Evolutionary conservation across 2,329 filamentous ascomycete genomes (phyloP).

Genomic region (Cryoendolithus antarcticus): DNA sequence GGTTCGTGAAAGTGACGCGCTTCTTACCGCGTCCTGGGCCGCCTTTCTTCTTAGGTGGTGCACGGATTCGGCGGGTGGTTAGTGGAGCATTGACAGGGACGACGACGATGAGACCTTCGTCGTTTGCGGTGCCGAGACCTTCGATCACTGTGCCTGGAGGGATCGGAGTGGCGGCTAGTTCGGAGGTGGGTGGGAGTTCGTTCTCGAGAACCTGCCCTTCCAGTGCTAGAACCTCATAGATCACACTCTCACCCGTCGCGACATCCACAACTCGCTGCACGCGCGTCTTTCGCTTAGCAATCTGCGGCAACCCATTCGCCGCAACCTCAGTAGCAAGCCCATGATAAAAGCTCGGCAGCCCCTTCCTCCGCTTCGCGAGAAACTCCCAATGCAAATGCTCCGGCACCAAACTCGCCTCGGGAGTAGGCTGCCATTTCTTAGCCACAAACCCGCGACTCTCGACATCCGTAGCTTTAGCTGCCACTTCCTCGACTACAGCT

Average conservation of each 20-base stretch:
- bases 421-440: constrained; percentile 46
- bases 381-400: constrained; percentile 43
- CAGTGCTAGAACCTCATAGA: constrained; percentile 70
- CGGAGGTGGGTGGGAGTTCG: constrained; percentile 55
- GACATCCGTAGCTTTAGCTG: constrained; percentile 19
- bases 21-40: constrained; percentile 71
- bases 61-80: constrained; percentile 50
- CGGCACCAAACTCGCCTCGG: constrained; percentile 43
- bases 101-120: constrained; percentile 44
- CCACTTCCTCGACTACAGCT: constrained; percentile 30
- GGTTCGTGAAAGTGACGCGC: constrained; percentile 48
- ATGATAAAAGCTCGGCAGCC: constrained; percentile 42
- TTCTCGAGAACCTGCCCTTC: constrained; percentile 72
- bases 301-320: constrained; percentile 34
- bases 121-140: constrained; percentile 47
- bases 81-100: constrained; percentile 16
- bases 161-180: constrained; percentile 36
- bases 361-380: constrained; percentile 49
- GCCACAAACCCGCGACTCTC: constrained; percentile 39
- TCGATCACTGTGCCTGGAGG: constrained; percentile 48
- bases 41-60: constrained; percentile 65
- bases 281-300: constrained; percentile 52
- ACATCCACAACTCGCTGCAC: constrained; percentile 62
- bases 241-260: constrained; percentile 62
- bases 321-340: constrained; percentile 16